Base-by-base conservation (phyloP, 2,329 filamentous ascomycete species). In the Exophiala calicioides region DNA sequence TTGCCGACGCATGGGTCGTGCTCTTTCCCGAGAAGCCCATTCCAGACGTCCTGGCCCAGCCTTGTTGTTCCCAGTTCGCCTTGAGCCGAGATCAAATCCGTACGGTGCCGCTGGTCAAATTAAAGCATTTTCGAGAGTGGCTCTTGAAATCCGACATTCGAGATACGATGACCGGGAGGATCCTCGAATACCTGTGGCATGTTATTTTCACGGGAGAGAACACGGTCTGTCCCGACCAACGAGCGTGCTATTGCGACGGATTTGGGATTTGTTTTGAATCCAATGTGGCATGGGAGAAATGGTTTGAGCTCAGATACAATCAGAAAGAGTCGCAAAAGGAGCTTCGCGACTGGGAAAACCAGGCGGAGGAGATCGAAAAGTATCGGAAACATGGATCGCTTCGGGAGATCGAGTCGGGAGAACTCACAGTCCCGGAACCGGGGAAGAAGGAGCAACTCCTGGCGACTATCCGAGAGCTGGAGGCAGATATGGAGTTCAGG, bases 111-210 rank as follows among this genome's bases (percentile, higher is more conserved):
- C 69, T 72, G 40, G 68, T 72, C 18, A 71, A 75, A 34, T 84
- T 78, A 58, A 66, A 79, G 15, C 76, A 72, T 58, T 78, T 80
- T 56, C 73, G 80, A 19, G 76, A 82, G 56, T 84, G 81, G 81
- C 64, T 84, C 2, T 66, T 82, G 20, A 69, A 71, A n/a, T 82
- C 80, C 0, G 67, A 74, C 15, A 60, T 83, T 21, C 68, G 65
- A 16, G 79, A 83, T 58, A 73, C 72, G 31, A 67, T 82, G 15
- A 77, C 75, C 9, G 80, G 80, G 2, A 71, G 81, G 2, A 70
- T 83, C 12, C 83, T 79, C 69, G 81, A 84, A 60, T 83, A 84
- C 58, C 64, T 82, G 1, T 84, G 81, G 81, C 79, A 82, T 49
- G 79, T 75, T 48, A 71, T 84, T 10, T 84, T 83, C 60, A 77